These are phyloP conservation scores for Hymenoscyphus fraxineus DNA, from an alignment of 2,329 filamentous ascomycete species.

Conservation along the genomic window DNA sequence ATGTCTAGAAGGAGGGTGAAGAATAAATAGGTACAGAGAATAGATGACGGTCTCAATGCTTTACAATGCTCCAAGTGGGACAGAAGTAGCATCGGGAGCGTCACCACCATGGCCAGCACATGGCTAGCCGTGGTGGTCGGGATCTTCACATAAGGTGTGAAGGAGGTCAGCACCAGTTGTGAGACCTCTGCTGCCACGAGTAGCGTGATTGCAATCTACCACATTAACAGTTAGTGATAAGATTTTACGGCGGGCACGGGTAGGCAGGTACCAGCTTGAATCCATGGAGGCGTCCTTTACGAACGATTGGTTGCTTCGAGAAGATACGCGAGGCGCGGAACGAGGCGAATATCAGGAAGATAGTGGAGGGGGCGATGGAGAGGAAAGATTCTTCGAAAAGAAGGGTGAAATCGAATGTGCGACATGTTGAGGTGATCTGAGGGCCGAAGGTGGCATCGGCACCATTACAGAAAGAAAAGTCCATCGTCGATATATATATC, in stretches of 20 bases:
- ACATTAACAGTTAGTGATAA: no score
- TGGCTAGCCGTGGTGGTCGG: background rate
- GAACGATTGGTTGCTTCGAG: background rate
- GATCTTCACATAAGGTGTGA: slow-evolving; percentile 22
- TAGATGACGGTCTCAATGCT: slow-evolving; percentile 16
- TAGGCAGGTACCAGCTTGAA: no score
- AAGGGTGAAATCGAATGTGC: slow-evolving; percentile 17
- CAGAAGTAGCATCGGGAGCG: background rate
- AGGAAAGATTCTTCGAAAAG: slow-evolving; percentile 14
- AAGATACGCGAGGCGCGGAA: slow-evolving; percentile 1
- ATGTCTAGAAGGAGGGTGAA: slow-evolving; percentile 19
- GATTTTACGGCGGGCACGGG: no score
- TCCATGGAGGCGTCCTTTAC: no score
- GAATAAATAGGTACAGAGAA: slow-evolving; percentile 21
- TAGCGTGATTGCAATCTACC: no score
- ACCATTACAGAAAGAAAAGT: background rate
- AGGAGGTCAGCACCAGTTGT: no score
- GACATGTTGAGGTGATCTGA: no score
- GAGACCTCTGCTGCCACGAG: no score
- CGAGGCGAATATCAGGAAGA: slow-evolving; percentile 10
- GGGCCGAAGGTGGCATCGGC: no score
- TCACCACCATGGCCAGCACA: background rate
- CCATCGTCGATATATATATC: no score
- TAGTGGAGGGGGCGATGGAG: slow-evolving; percentile 6
- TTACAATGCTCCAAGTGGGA: slow-evolving; percentile 19